These are phyloP conservation scores for Tubosaeta sp. DNA, from an alignment of 768 basidiomycete species.

Conservation along the genomic window DNA sequence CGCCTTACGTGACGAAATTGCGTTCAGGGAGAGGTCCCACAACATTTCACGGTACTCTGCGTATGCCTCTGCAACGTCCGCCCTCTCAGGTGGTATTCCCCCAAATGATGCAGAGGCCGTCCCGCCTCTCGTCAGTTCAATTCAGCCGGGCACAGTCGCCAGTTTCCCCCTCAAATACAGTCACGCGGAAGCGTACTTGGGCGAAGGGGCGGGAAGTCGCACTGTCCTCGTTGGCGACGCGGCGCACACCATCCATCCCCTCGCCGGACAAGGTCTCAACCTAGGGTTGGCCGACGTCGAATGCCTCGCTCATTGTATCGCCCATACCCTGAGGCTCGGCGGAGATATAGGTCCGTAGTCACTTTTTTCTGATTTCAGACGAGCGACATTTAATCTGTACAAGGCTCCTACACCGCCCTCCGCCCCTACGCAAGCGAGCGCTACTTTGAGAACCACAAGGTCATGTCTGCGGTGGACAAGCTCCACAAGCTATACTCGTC, in stretches of 20 bases:
- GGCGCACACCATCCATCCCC: constrained; percentile 90
- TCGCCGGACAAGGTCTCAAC: constrained; percentile 95
- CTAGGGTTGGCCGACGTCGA: constrained; percentile 87
- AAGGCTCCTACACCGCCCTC: constrained; percentile 74
- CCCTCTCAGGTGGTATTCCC: constrained; percentile 46
- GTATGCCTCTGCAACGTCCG: constrained; percentile 45
- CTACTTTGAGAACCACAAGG: constrained; percentile 81
- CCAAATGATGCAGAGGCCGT: constrained; percentile 55
- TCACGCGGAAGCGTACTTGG: constrained; percentile 84
- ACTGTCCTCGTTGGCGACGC: constrained; percentile 94
- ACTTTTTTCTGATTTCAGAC: not conserved
- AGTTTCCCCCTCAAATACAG: constrained; percentile 88
- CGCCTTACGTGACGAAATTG: constrained; percentile 57
- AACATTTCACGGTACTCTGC: constrained; percentile 59
- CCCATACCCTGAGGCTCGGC: constrained; percentile 53
- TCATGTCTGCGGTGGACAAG: constrained; percentile 85
- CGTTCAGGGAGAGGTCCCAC: constrained; percentile 72
- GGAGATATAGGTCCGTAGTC: constrained; percentile 79
- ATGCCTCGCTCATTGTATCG: constrained; percentile 62
- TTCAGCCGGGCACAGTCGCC: constrained; percentile 73
- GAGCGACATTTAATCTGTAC: not conserved
- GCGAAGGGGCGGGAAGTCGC: constrained; percentile 58
- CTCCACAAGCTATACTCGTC: constrained; percentile 82
- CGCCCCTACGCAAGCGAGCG: constrained; percentile 74
- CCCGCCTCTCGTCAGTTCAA: constrained; percentile 68